Base-by-base conservation (phyloP, 164 flowering plant species). In the Amborella trichopoda region DNA sequence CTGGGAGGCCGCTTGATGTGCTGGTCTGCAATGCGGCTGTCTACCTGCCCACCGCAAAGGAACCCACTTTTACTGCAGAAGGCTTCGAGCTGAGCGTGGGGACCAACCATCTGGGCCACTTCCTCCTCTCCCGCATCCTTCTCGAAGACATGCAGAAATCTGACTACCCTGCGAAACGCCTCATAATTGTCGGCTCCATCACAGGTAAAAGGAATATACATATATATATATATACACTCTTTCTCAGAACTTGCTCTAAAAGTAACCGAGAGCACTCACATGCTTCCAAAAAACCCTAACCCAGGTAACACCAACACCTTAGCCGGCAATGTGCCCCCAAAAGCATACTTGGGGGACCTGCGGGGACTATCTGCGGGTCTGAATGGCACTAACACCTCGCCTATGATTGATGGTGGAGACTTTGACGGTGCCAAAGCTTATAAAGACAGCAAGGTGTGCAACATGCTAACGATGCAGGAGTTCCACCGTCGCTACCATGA, bases 361-460 rank as follows among this genome's bases (percentile, higher is more conserved):
- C 71, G 99, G 57, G 99, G 99, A n/a, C 69, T 91, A 24, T 78
- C 87, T 2, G 88, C 93, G 4, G 99, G 96, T 0, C 59, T 91
- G 44, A 80, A 68, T 45, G 96, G 93, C 16, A 50, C 78, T 26
- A 80, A 82, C 77, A 77, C 72, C 70, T 82, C 95, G 12, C 12
- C 90, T 55, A 91, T 91, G 99, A 75, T 91, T 6, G 99, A 91
- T 50, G 96, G 99, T 16, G 96, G 88, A 28, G 78, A 74, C 3
- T 91, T 81, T 55, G 96, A 91, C 46, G 99, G 99, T 12, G 99
- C 99, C 23, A 91, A 91, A 67, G 96, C 96, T 43, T 87, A 91
- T 81, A 87, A 87, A 67, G 99, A 91, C 80, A 87, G 99, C 81
- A 91, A 91, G 60, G 99, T 91, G n/a, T 91, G 99, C 83, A 87